Evolutionary conservation across 257 asterid species (phyloP).

Genomic region (Solanum clarkiae): DNA sequence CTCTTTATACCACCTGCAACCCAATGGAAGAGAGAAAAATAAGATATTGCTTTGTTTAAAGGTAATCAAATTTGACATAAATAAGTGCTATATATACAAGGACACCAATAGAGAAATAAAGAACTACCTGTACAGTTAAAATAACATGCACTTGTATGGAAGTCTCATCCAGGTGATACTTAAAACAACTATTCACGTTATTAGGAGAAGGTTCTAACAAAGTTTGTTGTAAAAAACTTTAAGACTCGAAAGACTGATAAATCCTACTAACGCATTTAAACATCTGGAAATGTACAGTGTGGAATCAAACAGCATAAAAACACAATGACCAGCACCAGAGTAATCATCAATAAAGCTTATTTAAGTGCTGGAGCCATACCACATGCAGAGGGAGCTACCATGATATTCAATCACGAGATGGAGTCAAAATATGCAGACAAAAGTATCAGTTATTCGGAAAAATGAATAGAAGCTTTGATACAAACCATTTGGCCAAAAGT

Average conservation of each 20-base stretch:
- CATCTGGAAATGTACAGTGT: not conserved
- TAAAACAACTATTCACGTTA: not conserved
- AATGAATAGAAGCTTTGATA: not conserved
- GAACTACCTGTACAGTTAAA: not conserved
- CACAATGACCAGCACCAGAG: not conserved
- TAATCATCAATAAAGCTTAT: not conserved
- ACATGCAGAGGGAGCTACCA: not conserved
- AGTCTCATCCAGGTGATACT: not conserved
- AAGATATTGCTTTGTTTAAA: not conserved
- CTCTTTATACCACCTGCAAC: conserved; percentile 91
- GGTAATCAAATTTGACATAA: not conserved
- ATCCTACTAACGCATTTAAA: not conserved
- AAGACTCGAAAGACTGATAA: not conserved
- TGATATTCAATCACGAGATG: not conserved
- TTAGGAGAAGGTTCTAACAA: not conserved
- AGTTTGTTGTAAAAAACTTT: not conserved
- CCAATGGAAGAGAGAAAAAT: not conserved
- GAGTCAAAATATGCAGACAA: not conserved
- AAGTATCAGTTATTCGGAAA: not conserved
- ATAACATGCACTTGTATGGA: not conserved
- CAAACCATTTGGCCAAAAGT: not conserved
- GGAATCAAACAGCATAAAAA: not conserved
- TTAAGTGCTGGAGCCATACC: not conserved
- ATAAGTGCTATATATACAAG: not conserved
- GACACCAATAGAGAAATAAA: not conserved